Conservation (phyloP, 2,329 filamentous ascomycete species). For the Neoarthrinium moseri region DNA sequence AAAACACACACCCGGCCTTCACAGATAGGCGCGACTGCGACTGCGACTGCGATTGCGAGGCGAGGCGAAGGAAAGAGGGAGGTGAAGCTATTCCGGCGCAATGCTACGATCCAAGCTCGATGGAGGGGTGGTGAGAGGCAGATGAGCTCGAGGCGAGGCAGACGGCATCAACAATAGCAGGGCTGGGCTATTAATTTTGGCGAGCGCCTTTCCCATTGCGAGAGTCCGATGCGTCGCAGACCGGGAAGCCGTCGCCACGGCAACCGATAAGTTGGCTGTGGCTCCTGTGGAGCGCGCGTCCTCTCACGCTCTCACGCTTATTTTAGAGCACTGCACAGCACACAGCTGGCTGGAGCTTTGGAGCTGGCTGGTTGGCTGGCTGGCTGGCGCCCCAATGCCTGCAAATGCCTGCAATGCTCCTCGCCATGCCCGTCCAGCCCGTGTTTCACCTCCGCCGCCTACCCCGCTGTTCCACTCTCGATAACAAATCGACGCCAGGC, state of each 20-base stretch:
- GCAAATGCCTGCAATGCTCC: too few relatives aligned
- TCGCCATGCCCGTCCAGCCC: too few relatives aligned
- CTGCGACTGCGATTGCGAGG: too few relatives aligned
- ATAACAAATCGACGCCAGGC: too few relatives aligned
- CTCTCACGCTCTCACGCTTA: not conserved
- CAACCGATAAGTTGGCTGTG: slow-evolving; percentile 1
- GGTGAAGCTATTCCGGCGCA: slow-evolving; percentile 4
- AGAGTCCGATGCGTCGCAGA: not conserved
- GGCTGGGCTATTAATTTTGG: slow-evolving; percentile 6
- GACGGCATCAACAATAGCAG: slow-evolving; percentile 11
- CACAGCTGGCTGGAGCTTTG: too few relatives aligned
- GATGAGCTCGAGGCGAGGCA: not conserved
- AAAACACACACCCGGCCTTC: too few relatives aligned
- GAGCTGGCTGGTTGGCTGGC: too few relatives aligned
- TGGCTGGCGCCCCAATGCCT: too few relatives aligned
- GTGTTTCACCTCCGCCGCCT: too few relatives aligned
- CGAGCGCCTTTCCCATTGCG: not conserved
- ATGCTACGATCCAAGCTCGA: not conserved
- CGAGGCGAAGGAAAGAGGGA: not conserved
- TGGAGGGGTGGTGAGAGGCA: slow-evolving; percentile 1
- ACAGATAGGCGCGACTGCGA: too few relatives aligned
- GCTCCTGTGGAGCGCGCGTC: not conserved
- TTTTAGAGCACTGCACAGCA: slow-evolving; percentile 6
- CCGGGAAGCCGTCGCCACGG: slow-evolving; percentile 2
- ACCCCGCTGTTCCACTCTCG: too few relatives aligned